These are phyloP conservation scores for Fusarium sp. DNA, from an alignment of 2,329 filamentous ascomycete species.

Conservation along the genomic window DNA sequence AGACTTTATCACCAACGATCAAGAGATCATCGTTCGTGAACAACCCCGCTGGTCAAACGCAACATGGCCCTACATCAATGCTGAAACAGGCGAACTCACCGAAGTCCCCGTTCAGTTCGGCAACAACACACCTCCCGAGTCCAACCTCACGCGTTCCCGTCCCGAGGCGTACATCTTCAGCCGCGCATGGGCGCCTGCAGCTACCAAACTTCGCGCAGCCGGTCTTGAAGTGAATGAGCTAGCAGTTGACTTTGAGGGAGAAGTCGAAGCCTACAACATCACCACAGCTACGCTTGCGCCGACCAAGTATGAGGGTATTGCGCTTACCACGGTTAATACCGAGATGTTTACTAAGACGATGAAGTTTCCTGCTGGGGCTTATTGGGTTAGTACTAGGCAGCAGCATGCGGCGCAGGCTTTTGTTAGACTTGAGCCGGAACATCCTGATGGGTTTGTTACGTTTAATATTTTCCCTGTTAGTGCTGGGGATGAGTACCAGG, in stretches of 20 bases:
- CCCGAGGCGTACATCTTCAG: conserved; percentile 49
- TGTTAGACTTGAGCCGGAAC: conserved; percentile 47
- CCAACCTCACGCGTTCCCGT: conserved; percentile 46
- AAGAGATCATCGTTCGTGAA: conserved; percentile 40
- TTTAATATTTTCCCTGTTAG: conserved; percentile 47
- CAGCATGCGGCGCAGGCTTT: conserved; percentile 48
- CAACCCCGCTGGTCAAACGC: conserved; percentile 30
- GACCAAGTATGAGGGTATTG: conserved; percentile 44
- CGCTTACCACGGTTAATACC: conserved; percentile 41
- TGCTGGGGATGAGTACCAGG: conserved; percentile 47
- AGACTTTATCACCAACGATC: conserved; percentile 41
- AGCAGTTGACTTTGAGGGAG: conserved; percentile 34
- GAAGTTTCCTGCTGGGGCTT: conserved; percentile 45
- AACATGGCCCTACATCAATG: conserved; percentile 42
- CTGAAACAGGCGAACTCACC: conserved; percentile 40
- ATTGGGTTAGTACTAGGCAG: conserved; percentile 48
- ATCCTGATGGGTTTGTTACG: conserved; percentile 47
- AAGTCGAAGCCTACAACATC: conserved; percentile 46
- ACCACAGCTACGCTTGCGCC: conserved; percentile 28
- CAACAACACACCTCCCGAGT: conserved; percentile 43
- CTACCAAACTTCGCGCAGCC: conserved; percentile 39
- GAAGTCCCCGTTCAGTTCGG: conserved; percentile 44
- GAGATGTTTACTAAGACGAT: conserved; percentile 28
- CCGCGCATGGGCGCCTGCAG: conserved; percentile 42
- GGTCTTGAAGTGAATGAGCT: conserved; percentile 44